phyloP scores from a whole-genome alignment of 306 rosid genomes.

The Lathyrus aphaca region DNA sequence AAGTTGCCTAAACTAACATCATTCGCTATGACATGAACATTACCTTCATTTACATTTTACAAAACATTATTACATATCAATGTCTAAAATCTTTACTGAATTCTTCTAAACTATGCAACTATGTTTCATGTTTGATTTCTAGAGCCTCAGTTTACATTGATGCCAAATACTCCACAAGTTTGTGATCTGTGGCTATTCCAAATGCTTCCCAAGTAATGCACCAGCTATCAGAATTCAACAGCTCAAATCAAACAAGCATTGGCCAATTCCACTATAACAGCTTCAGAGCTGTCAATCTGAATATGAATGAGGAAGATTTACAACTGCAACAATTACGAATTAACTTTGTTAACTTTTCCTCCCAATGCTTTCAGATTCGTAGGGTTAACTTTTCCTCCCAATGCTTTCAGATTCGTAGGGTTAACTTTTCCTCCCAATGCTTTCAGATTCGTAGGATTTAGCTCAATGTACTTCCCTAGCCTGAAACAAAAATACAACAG shows the following conservation, averaged over 20 bases:
- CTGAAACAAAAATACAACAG: constrained; percentile 49
- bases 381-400: constrained; percentile 69
- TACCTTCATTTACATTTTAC: background rate
- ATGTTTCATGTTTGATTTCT: constrained; percentile 7
- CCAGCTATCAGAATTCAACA: constrained; percentile 14
- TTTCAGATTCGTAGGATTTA: constrained; percentile 65
- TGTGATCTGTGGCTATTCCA: constrained; percentile 20
- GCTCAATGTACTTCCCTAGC: constrained; percentile 76
- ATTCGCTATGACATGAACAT: too few relatives aligned
- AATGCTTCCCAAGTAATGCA: constrained; percentile 11
- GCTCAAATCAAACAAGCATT: constrained; percentile 31
- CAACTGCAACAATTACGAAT: constrained; percentile 25
- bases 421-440: constrained; percentile 71
- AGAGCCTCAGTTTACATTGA: constrained; percentile 15
- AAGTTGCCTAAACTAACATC: background rate
- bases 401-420: too few relatives aligned
- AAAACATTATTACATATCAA: too few relatives aligned
- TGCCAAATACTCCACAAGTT: constrained; percentile 28
- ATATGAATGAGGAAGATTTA: background rate
- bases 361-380: too few relatives aligned
- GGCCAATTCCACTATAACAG: constrained; percentile 6
- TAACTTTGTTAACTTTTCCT: constrained; percentile 52
- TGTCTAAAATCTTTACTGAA: background rate
- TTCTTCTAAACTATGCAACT: constrained; percentile 14
- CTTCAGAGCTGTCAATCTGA: constrained; percentile 31